Percentiles rank a stretch among this genome's conserved stretches.
Evolutionary conservation across 1,139 yeast species (phyloP).

Genomic region (Suhomyces coccinellae): DNA sequence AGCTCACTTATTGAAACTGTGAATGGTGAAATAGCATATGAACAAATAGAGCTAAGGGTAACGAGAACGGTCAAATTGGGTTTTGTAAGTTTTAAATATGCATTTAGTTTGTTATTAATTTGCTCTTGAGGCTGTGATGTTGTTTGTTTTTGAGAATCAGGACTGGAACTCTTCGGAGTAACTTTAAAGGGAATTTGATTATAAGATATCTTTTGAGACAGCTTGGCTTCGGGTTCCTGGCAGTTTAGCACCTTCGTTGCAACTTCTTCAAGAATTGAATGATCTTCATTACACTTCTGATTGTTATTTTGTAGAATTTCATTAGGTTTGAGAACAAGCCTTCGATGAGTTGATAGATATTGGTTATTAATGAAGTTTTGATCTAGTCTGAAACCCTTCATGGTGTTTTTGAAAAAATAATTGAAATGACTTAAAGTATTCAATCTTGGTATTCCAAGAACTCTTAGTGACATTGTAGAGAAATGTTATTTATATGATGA

Average conservation of each 20-base stretch:
- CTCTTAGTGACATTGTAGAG: constrained; percentile 23
- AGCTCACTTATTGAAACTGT: constrained; percentile 72
- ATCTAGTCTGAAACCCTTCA: constrained; percentile 29
- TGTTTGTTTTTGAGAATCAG: constrained; percentile 1
- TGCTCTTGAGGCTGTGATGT: constrained; percentile 11
- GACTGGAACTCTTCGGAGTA: constrained; percentile 31
- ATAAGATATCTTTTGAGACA: constrained; percentile 22
- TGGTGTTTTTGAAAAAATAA: constrained; percentile 43
- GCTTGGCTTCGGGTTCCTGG: constrained; percentile 36
- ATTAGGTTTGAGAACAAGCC: neutral
- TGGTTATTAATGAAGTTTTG: constrained; percentile 42
- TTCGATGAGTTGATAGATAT: constrained; percentile 17
- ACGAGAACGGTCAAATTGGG: constrained; percentile 87
- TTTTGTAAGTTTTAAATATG: constrained; percentile 79
- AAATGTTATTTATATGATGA: neutral
- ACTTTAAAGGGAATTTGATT: constrained; percentile 61
- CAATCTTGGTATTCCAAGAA: constrained; percentile 28
- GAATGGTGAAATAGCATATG: constrained; percentile 88
- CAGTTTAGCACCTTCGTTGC: constrained; percentile 41
- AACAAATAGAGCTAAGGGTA: constrained; percentile 87
- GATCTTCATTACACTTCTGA: constrained; percentile 1
- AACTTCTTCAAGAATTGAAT: constrained; percentile 26
- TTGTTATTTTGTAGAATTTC: neutral
- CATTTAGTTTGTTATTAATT: constrained; percentile 43
- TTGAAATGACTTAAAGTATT: constrained; percentile 35